Percentiles rank a stretch among this genome's conserved stretches.
Conservation (phyloP, 371 early-diverging fungal genomes). For the Mucor piriformis region DNA sequence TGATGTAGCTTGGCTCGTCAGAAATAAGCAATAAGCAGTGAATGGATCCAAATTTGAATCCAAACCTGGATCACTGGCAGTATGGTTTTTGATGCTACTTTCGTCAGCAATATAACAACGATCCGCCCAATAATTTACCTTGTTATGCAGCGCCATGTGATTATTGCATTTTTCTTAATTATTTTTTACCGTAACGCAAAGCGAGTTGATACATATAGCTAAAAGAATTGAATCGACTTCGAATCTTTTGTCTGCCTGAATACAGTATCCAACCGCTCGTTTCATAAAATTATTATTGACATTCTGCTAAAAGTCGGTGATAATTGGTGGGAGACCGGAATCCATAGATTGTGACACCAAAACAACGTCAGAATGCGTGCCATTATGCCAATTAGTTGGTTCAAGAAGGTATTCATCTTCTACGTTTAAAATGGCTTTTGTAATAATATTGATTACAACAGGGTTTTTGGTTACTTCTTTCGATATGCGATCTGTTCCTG, state of each 20-base stretch:
- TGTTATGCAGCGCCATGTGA: conserved; percentile 9
- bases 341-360: conserved; percentile 5
- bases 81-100: neutral
- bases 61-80: neutral
- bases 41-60: no score
- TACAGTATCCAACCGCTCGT: conserved; percentile 11
- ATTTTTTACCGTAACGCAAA: conserved; percentile 11
- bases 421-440: conserved; percentile 4
- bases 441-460: conserved; percentile 13
- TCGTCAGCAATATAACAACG: conserved; percentile 12
- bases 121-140: conserved; percentile 13
- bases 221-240: conserved; percentile 6
- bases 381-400: conserved; percentile 5
- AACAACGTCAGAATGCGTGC: conserved; percentile 5
- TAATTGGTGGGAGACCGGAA: conserved; percentile 1
- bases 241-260: conserved; percentile 10
- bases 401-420: conserved; percentile 11
- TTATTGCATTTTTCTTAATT: conserved; percentile 3
- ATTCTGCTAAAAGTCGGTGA: conserved; percentile 9
- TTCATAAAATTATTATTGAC: conserved; percentile 6
- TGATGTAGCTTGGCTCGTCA: no score
- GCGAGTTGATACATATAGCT: conserved; percentile 12
- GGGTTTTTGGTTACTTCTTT: conserved; percentile 8
- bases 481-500: conserved; percentile 9
- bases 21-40: no score